Evolutionary conservation across 495 filamentous ascomycete species (phyloP), one percentile per base, ranked within the genome.

Genomic region (Talaromyces liani): DNA sequence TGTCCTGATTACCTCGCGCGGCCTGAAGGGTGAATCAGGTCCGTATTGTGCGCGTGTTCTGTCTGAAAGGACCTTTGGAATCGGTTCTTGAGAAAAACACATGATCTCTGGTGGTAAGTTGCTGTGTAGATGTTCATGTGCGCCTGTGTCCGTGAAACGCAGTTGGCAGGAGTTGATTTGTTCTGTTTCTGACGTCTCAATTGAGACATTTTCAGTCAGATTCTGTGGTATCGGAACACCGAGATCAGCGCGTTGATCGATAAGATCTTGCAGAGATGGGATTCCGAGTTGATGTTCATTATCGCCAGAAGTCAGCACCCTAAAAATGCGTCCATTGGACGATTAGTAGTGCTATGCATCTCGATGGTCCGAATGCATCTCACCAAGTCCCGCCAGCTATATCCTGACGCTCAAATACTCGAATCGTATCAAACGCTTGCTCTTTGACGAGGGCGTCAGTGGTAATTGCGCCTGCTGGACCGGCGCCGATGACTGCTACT

Each of bases 371-470:
- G 29, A 31, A 31, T 31, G 29, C 3, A 47, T 68, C 76, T 63
- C 74, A 85, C 85, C 84, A 86, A 67, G 79, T 82, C 64, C 85
- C 85, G 36, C 85, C 85, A 8, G 82, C 75, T 24, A 73, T 78
- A 64, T 85, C 83, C 36, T 83, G 78, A 33, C 84, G 67, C 66
- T 87, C 85, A 69, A 86, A 87, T 1, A 86, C 83, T 24, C 83
- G 78, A 58, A 86, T 81, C 6, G 75, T 63, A 59, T 85, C 79
- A 65, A 87, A 87, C 0, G 71, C 66, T 61, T 81, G 73, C 65
- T 87, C 85, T 65, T 84, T 76, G 22, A 77, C 76, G 41, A 87
- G 68, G 0, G 84, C 83, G 75, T 86, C 82, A 3, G 85, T 73
- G 0, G 84, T 70, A 68, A 86, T 86, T 58, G 83, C 84, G 9